Evolutionary conservation across 306 rosid species (phyloP).

Genomic region (Amphicarpaea edgeworthii): DNA sequence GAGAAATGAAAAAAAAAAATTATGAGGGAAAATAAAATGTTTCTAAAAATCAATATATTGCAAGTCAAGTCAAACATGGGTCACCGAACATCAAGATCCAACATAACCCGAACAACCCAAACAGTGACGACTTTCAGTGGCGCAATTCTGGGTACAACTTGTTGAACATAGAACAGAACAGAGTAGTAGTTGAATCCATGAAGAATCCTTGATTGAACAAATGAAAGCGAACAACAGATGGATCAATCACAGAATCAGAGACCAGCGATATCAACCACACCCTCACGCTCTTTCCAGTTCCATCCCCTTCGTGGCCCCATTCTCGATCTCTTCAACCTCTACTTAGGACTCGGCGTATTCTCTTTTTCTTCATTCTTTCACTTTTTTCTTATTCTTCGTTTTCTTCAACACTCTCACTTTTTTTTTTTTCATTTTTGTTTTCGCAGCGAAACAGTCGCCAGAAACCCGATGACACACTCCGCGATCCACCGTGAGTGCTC

Average conservation of each 20-base stretch:
- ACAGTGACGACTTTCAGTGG: not conserved
- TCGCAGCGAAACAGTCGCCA: slow-evolving; percentile 69
- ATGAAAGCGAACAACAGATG: slow-evolving; percentile 54
- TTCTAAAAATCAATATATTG: too few species aligned
- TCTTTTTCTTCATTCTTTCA: not conserved
- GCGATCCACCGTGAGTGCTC: slow-evolving; percentile 65
- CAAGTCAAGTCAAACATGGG: too few species aligned
- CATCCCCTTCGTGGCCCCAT: slow-evolving; percentile 86
- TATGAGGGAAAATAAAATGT: too few species aligned
- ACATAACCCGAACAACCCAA: not conserved
- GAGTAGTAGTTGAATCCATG: not conserved
- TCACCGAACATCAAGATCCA: not conserved
- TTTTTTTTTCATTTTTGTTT: not conserved
- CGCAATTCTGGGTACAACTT: not conserved
- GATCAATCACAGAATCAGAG: slow-evolving; percentile 86
- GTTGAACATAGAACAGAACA: not conserved
- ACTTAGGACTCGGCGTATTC: slow-evolving; percentile 69
- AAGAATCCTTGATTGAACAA: not conserved
- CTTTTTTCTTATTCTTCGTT: not conserved
- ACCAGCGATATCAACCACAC: slow-evolving; percentile 43
- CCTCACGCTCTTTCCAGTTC: slow-evolving; percentile 71
- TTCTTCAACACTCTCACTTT: not conserved
- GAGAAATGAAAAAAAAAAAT: too few species aligned
- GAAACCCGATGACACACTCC: slow-evolving; percentile 66
- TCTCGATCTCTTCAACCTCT: slow-evolving; percentile 88